phyloP scores from a whole-genome alignment of 1,284 basidiomycete genomes.

The Cystobasidium pallidum region DNA sequence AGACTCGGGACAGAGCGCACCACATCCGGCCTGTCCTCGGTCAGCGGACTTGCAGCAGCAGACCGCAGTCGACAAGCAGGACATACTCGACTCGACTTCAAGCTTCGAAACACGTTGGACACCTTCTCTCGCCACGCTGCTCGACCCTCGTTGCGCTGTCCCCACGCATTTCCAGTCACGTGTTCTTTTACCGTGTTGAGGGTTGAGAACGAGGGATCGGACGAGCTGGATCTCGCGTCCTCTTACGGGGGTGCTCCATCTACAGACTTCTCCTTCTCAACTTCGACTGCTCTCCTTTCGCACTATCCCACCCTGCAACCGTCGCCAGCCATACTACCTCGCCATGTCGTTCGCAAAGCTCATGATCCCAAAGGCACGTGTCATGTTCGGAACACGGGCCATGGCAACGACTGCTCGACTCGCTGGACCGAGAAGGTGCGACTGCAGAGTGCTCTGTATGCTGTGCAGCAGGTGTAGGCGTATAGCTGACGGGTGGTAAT shows the following conservation, averaged over 20 bases:
- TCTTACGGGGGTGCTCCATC: neutral
- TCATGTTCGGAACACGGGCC: neutral
- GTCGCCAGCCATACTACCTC: too few relatives aligned
- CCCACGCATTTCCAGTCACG: neutral
- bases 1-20: too few relatives aligned
- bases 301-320: neutral
- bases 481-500: neutral
- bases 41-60: too few relatives aligned
- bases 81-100: too few relatives aligned
- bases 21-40: too few relatives aligned
- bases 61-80: too few relatives aligned
- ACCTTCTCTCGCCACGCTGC: too few relatives aligned
- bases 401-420: slow-evolving; percentile 11
- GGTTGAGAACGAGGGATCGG: slow-evolving; percentile 2
- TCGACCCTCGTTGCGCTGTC: neutral
- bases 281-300: neutral
- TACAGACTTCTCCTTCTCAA: too few relatives aligned
- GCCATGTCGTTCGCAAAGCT: slow-evolving; percentile 16
- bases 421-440: slow-evolving; percentile 36
- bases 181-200: neutral
- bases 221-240: neutral
- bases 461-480: too few relatives aligned
- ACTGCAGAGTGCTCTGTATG: neutral
- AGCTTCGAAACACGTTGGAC: neutral
- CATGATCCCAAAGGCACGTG: slow-evolving; percentile 26